Base-by-base conservation (phyloP, 805 yeast species). In the Saccharomycopsis sp. region DNA sequence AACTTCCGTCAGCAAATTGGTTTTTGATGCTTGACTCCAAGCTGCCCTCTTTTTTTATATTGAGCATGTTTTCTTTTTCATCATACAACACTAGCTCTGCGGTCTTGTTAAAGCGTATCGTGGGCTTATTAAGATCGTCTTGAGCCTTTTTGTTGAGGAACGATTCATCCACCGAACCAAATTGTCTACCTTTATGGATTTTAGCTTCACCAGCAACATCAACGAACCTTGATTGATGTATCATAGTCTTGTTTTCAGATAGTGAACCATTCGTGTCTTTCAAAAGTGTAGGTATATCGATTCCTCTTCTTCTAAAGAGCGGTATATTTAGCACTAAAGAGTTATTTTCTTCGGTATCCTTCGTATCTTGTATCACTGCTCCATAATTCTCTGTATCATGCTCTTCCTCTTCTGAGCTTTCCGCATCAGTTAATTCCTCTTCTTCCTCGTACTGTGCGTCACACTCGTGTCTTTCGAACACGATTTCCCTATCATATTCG, bases 31-130 rank as follows among this genome's bases (percentile, higher is more conserved):
- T 24, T 23, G 29, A 2, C 16, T 51, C 24, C 16, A 20, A 3
- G 48, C 24, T 24, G 51, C 18, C 24, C 12, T 34, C 52, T n/a
- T 34, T 41, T 12, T 47, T 53, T 18, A 29, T 41, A 16, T 48
- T 40, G 14, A 24, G 15, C 23, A 24, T 56, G 23, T 55, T 51
- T 47, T 50, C 37, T 14, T 34, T 54, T 56, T 47, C 37, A 24
- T 60, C 59, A 57, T 60, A 60, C 5, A 57, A 52, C 23, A 57
- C 40, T n/a, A 57, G 50, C 21, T 57, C 44, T 9, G 61, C 59
- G 14, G 48, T 57, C 14, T 60, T 52, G 21, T 52, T 60, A 21
- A 57, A 59, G 18, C 53, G 57, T 34, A 60, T 57, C 5, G 54
- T 40, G 8, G 59, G 18, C 4, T n/a, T 29, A 20, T 48, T 61